phyloP scores from a whole-genome alignment of 1,139 yeast genomes.

The Tardiomyces blankii region DNA sequence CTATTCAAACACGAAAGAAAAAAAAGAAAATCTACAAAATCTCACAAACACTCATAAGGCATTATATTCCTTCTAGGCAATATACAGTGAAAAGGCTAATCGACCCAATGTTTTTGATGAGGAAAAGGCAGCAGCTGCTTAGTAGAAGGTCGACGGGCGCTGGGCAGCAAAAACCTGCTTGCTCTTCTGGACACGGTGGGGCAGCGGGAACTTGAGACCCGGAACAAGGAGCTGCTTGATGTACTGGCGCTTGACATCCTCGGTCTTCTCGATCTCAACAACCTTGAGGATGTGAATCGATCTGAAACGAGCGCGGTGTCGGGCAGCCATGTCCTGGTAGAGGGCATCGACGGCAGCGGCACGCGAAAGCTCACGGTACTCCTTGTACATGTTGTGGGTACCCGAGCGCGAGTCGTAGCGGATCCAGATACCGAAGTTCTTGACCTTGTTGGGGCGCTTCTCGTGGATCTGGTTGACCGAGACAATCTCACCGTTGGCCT shows the following conservation, averaged over 20 bases:
- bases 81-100: no score
- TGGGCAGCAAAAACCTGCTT: slow-evolving; percentile 79
- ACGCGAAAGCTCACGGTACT: slow-evolving; percentile 99
- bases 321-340: slow-evolving; percentile 99
- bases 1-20: no score
- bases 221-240: slow-evolving; percentile 92
- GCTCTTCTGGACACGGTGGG: slow-evolving; percentile 96
- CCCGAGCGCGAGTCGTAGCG: slow-evolving; percentile 99
- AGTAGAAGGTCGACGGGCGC: slow-evolving; percentile 97
- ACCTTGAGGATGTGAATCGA: slow-evolving; percentile 92
- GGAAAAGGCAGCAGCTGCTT: slow-evolving; percentile 20
- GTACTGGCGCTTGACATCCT: slow-evolving; percentile 99
- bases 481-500: slow-evolving; percentile 98
- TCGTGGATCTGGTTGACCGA: slow-evolving; percentile 86
- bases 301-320: slow-evolving; percentile 99
- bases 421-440: slow-evolving; percentile 99
- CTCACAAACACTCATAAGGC: no score
- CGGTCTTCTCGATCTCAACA: slow-evolving; percentile 96
- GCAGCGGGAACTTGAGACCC: slow-evolving; percentile 99
- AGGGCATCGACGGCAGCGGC: slow-evolving; percentile 97
- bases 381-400: slow-evolving; percentile 99
- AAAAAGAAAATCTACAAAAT: no score
- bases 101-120: no score
- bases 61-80: no score
- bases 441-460: slow-evolving; percentile 97